Evolutionary conservation across 1,284 basidiomycete species (phyloP), one percentile per base, ranked within the genome.

Genomic region (Austroboletus novae-zelandiae): DNA sequence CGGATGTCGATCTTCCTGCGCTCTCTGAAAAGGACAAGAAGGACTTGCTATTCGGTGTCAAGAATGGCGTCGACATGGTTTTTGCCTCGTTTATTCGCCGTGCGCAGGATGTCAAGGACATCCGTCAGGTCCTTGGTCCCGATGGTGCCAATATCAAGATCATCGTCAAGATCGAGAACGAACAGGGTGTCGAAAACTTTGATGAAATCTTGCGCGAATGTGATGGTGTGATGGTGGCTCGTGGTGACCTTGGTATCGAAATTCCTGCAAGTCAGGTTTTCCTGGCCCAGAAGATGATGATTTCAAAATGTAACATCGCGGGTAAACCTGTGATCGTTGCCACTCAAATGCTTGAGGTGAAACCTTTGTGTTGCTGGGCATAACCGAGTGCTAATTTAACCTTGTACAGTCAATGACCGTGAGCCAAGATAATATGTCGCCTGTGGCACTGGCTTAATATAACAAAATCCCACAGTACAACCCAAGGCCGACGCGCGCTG

Each of bases 251-350:
- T 48, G 95, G 95, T 74, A 98, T 98, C 63, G 95, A 98, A 75
- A 98, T 98, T 61, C 97, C 97, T 25, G 94, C 95, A 41, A 91
- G 88, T 65, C 95, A 98, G 69, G 95, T 98, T 44, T 98, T 98
- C 80, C 79, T 97, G 66, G 95, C 95, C 20, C 95, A 98, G 72
- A 98, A 98, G 78, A 98, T 98, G 95, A 98, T 98, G 94, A 98
- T 98, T 62, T 84, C 94, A 57, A 98, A 98, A 77, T 97, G 94
- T 77, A 97, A 96, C 78, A 88, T 94, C 62, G 86, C 83, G 49
- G 94, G 94, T 64, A 98, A 99, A 79, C 95, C 97, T 47, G 91
- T 93, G 66, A 99, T 99, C 67, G 97, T 97, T 62, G 97, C 97
- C 18, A 99, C 97, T 17, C 97, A 99, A 74, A 99, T 99, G 97